Base-by-base conservation (phyloP, 2,329 filamentous ascomycete species). In the Teratosphaeria gauchensis region DNA sequence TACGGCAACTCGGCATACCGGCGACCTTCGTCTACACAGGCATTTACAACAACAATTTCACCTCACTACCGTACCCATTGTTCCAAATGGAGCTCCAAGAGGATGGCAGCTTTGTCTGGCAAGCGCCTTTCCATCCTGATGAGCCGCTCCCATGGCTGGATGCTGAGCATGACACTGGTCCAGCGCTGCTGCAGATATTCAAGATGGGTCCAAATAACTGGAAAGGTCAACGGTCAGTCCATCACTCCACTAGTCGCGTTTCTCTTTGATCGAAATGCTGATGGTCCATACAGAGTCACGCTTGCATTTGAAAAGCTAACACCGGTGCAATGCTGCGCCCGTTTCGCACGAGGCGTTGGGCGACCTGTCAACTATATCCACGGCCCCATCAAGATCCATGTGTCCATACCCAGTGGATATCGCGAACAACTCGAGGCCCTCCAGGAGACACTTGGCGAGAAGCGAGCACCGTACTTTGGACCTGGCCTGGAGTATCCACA, bases 31-130 rank as follows among this genome's bases (percentile, higher is more conserved):
- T 96, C 64, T 96, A 96, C 74, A 90, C 92, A 9, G 94, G 92
- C 60, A 96, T 96, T 68, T 99, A 97, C 80, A 96, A 97, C 80
- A 97, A 97, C 76, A 97, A 99, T 73, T 99, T 97, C 75, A 97
- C 92, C 32, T 94, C 89, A 53, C 80, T 96, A 33, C 85, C 85
- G 1, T 97, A 96, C 70, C 94, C 94, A 1, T 81, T 97, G 3
- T 97, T 97, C 77, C 94, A 92, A 76, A 95, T 96, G 88, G 90
- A 95, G 63, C 78, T 95, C 53, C 86, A 90, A 73, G 74, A 80
- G 1, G 90, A 96, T 67, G 91, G 90, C 19, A 91, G 88, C 57
- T 96, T 96, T 72, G 78, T 87, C 59, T 97, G 94, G 94, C 86
- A 90, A 70, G 92, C 92, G 1, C 94, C 94, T 0, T 97, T 97